phyloP scores from a whole-genome alignment of 2,329 filamentous ascomycete species.

The Cercospora sp. region DNA sequence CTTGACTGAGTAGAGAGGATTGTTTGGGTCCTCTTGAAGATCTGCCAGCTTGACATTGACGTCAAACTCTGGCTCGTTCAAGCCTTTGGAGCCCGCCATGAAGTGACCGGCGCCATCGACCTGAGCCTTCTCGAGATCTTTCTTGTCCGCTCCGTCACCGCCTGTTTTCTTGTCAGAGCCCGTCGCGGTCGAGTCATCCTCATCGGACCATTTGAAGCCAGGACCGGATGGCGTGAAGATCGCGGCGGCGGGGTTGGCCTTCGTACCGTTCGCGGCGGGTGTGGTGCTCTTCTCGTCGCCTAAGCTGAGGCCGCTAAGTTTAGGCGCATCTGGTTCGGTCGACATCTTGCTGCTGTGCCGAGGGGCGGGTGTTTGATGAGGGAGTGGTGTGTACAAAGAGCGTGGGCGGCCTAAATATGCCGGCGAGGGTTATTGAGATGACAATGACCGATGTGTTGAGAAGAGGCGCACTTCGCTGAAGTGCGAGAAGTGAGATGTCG shows the following conservation, averaged over 20 bases:
- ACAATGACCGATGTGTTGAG: background rate
- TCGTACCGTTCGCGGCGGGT: slow-evolving; percentile 21
- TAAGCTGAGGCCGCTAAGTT: slow-evolving; percentile 32
- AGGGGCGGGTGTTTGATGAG: background rate
- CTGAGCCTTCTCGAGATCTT: slow-evolving; percentile 30
- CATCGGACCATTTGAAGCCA: slow-evolving; percentile 40
- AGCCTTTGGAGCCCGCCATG: slow-evolving; percentile 46
- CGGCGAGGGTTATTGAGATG: background rate
- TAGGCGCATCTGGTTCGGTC: slow-evolving; percentile 26
- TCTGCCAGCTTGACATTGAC: slow-evolving; percentile 93
- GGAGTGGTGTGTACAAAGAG: background rate
- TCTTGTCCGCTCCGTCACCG: slow-evolving; percentile 19
- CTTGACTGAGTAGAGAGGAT: slow-evolving; percentile 81
- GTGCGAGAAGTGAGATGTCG: background rate
- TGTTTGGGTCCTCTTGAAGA: slow-evolving; percentile 80
- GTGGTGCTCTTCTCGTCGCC: slow-evolving; percentile 10
- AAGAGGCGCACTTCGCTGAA: background rate
- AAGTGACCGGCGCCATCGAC: slow-evolving; percentile 49
- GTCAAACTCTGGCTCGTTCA: slow-evolving; percentile 73
- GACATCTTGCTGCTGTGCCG: slow-evolving; percentile 19
- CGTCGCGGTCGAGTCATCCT: slow-evolving; percentile 28
- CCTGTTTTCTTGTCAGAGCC: slow-evolving; percentile 20
- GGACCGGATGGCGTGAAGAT: slow-evolving; percentile 24
- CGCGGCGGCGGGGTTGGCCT: slow-evolving; percentile 22
- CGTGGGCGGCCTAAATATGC: background rate